Base-by-base conservation (phyloP, 2,329 filamentous ascomycete genomes). In the Aspergillus eucalypticola region DNA sequence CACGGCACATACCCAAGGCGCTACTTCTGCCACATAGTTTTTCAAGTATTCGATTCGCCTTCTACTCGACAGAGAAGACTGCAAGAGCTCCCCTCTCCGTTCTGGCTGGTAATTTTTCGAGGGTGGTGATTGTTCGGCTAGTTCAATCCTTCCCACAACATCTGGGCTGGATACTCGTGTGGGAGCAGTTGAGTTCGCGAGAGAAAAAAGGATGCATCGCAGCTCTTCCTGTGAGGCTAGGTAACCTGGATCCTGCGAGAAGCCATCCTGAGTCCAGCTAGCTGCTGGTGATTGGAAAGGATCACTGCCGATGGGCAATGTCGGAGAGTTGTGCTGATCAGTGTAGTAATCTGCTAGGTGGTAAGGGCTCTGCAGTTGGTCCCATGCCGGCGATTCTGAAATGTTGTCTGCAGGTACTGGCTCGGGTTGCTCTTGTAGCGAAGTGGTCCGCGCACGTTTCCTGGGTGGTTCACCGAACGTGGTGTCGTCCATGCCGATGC, bases 11-110 rank as follows among this genome's bases (percentile, higher is more conserved):
- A 81, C 79, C 82, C 83, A 85, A 21, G 80, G 81, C 3, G 83
- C 83, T 42, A 84, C 79, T 58, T 84, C 79, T 1, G 79, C 78
- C 21, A 85, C 78, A 69, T 83, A 86, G 48, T 83, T 80, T 44
- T 81, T 78, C 38, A 82, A 66, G 53, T 79, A 81, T 48, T 75
- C 69, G 4, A 80, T 64, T 17, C 76, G 67, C 8, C 73, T 69
- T 1, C 66, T 64, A n/a, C 67, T 72, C 0, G 75, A 73, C 15
- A 80, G 61, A 7, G 68, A 65, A 52, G 62, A 66, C 44, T 44
- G 69, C 29, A 54, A 54, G 42, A 54, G 53, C 25, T 53, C 38
- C n/a, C 54, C 44, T 29, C 54, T 54, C 44, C 49, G 54, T 4
- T 46, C 52, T 6, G n/a, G 51, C 7, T 29, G 52, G 29, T 49